phyloP scores from a whole-genome alignment of 2,329 filamentous ascomycete genomes.

The Teratosphaeria destructans region DNA sequence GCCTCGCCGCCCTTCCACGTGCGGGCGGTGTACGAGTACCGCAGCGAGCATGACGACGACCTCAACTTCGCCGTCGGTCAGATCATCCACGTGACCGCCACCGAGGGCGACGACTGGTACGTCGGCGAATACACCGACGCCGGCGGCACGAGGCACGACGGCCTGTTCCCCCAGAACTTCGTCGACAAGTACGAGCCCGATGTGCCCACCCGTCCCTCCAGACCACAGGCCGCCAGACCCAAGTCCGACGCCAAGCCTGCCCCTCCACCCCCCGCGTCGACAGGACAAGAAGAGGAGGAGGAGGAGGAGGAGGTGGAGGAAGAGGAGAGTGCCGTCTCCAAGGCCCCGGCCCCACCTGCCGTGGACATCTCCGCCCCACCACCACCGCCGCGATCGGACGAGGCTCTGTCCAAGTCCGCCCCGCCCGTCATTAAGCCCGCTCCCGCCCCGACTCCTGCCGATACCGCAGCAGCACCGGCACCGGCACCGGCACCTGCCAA shows the following conservation, averaged over 20 bases:
- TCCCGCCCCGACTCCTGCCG: constrained; percentile 24
- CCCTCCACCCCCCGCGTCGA: constrained; percentile 17
- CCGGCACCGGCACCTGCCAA: constrained; percentile 27
- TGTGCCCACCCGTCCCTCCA: constrained; percentile 73
- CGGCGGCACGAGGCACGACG: constrained; percentile 62
- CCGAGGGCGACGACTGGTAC: constrained; percentile 93
- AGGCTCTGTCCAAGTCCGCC: constrained; percentile 11
- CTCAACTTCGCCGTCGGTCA: constrained; percentile 76
- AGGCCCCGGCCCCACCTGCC: constrained; percentile 18
- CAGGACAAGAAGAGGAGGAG: constrained; percentile 4
- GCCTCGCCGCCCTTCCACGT: constrained; percentile 58
- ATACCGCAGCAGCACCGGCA: constrained; percentile 32
- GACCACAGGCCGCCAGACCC: constrained; percentile 46
- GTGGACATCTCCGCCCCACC: constrained; percentile 18
- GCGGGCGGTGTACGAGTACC: constrained; percentile 91
- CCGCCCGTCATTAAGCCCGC: constrained; percentile 15
- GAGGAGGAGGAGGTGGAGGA: constrained; percentile 8
- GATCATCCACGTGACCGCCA: constrained; percentile 84
- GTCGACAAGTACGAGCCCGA: constrained; percentile 92
- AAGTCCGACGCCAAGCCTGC: constrained; percentile 36
- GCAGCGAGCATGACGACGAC: constrained; percentile 87
- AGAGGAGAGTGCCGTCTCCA: background rate
- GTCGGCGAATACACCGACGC: constrained; percentile 76
- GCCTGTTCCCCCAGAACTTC: constrained; percentile 93
- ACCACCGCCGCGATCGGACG: constrained; percentile 4